These are phyloP conservation scores for Paracoccidioides lutzii DNA, from an alignment of 2,329 filamentous ascomycete species.

Conservation along the genomic window DNA sequence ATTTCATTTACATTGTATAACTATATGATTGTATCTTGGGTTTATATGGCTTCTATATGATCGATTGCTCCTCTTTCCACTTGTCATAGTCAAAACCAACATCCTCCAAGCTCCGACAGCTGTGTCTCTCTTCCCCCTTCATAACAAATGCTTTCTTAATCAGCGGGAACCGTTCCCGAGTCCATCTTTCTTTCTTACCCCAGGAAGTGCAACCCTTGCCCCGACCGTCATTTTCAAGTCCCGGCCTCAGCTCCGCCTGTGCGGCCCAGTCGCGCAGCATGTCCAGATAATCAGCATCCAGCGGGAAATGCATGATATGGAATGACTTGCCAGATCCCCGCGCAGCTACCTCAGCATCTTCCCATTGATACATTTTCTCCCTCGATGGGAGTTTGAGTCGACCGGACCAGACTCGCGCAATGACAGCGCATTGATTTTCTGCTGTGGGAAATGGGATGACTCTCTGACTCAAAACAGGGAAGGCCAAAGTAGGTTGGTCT, in stretches of 20 bases:
- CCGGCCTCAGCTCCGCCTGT: slow-evolving; percentile 23
- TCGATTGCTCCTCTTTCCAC: slow-evolving; percentile 15
- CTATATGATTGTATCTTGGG: too few species aligned
- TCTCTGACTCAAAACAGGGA: slow-evolving; percentile 62
- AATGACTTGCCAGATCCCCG: slow-evolving; percentile 39
- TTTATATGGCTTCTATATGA: background rate
- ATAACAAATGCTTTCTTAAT: slow-evolving; percentile 62
- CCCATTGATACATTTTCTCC: slow-evolving; percentile 58
- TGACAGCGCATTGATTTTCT: slow-evolving; percentile 64
- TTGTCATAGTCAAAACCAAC: slow-evolving; percentile 53
- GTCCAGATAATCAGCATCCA: slow-evolving; percentile 36
- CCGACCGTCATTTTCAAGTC: slow-evolving; percentile 30
- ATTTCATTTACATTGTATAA: too few species aligned
- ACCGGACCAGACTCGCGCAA: slow-evolving; percentile 66
- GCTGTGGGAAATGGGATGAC: slow-evolving; percentile 78
- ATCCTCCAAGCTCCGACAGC: slow-evolving; percentile 54
- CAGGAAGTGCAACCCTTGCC: slow-evolving; percentile 61
- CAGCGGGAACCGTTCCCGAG: slow-evolving; percentile 51
- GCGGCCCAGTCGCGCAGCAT: slow-evolving; percentile 32
- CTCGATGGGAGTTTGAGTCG: slow-evolving; percentile 50
- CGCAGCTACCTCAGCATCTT: slow-evolving; percentile 30
- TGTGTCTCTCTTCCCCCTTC: slow-evolving; percentile 43
- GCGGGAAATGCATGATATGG: slow-evolving; percentile 41
- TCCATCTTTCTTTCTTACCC: slow-evolving; percentile 59
- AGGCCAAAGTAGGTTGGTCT: slow-evolving; percentile 62